Conservation (phyloP, 495 filamentous ascomycete genomes). For the Annulohypoxylon stygium region DNA sequence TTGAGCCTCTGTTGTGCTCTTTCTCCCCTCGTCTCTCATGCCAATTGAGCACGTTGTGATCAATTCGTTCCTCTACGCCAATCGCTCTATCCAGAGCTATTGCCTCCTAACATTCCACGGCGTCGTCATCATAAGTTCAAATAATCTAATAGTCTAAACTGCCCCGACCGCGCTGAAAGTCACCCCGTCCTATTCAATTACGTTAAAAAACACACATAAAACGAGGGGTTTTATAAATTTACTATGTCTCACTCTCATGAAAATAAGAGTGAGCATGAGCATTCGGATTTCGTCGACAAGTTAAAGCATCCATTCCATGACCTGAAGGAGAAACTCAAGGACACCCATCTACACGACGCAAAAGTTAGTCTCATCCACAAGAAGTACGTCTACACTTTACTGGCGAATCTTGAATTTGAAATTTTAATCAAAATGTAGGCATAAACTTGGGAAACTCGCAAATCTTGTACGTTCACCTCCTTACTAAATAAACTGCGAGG, state of each 20-base stretch:
- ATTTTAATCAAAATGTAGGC: constrained; percentile 49
- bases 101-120: neutral
- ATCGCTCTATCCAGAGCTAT: constrained; percentile 1
- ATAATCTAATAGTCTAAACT: neutral
- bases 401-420: neutral
- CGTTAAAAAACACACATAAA: neutral
- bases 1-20: neutral
- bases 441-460: constrained; percentile 67
- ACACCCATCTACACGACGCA: constrained; percentile 61
- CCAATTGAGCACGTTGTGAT: neutral
- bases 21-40: constrained; percentile 1
- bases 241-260: constrained; percentile 34
- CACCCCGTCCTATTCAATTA: neutral
- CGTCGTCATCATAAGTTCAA: neutral
- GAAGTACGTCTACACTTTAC: constrained; percentile 53
- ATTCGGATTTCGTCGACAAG: constrained; percentile 47
- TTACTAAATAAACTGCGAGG: neutral
- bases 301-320: constrained; percentile 57
- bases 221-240: neutral
- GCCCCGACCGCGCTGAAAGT: neutral
- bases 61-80: neutral
- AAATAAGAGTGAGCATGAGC: constrained; percentile 33
- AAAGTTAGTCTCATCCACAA: constrained; percentile 63
- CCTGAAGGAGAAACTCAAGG: constrained; percentile 63
- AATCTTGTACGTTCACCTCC: constrained; percentile 58